Percentiles rank a stretch among this genome's conserved stretches.
These are phyloP conservation scores for Lasiosphaeria ovina DNA, from an alignment of 495 filamentous ascomycete genomes.

Conservation along the genomic window DNA sequence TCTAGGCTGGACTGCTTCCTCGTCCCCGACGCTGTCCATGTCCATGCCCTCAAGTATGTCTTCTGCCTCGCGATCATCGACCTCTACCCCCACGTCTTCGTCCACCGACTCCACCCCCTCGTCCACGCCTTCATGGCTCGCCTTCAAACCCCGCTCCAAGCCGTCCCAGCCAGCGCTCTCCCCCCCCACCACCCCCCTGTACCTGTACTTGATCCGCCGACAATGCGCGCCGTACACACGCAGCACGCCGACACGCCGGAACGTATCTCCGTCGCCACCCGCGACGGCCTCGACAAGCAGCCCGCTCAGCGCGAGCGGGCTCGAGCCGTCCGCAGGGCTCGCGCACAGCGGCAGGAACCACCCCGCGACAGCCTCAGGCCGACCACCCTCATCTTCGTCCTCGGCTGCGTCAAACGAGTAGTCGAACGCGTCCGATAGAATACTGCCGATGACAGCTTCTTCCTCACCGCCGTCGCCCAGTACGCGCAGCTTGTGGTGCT, in stretches of 20 bases:
- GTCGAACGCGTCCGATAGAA: slow-evolving; percentile 8
- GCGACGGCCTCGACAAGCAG: slow-evolving; percentile 2
- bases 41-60: no score
- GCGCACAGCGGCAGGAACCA: slow-evolving; percentile 8
- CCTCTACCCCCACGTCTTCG: no score
- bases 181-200: not conserved
- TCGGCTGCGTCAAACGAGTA: slow-evolving; percentile 8
- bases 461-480: slow-evolving; percentile 3
- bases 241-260: slow-evolving; percentile 2
- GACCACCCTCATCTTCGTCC: slow-evolving; percentile 2
- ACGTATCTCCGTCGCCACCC: not conserved
- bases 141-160: not conserved
- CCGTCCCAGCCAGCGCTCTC: slow-evolving; percentile 1
- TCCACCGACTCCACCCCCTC: not conserved
- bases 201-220: slow-evolving; percentile 4
- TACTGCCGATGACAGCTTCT: not conserved
- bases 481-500: slow-evolving; percentile 8
- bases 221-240: slow-evolving; percentile 4
- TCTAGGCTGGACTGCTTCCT: no score
- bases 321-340: slow-evolving; percentile 2
- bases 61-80: no score
- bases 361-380: slow-evolving; percentile 5
- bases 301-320: not conserved
- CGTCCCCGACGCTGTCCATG: no score
- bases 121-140: not conserved